Conservation (phyloP, 164 flowering plant species). For the Berberis thunbergii region DNA sequence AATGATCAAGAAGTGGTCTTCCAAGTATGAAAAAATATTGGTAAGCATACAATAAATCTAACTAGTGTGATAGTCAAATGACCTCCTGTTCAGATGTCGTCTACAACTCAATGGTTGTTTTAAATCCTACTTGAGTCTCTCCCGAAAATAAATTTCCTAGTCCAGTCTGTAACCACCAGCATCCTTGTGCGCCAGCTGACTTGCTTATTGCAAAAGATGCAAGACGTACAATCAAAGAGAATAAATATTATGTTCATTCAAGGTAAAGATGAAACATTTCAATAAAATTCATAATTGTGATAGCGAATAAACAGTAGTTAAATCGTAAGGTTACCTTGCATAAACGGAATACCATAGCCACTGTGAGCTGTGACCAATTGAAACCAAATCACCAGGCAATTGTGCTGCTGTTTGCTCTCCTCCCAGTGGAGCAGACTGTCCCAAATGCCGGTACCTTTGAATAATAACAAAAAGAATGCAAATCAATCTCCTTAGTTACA, state of each 20-base stretch:
- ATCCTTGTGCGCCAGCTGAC: constrained; percentile 95
- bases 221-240: background rate
- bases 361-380: constrained; percentile 80
- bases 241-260: too few species aligned
- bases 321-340: constrained; percentile 49
- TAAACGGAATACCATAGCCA: constrained; percentile 99
- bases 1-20: background rate
- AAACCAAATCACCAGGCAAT: constrained; percentile 96
- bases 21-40: background rate
- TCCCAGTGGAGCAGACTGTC: constrained; percentile 95
- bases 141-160: constrained; percentile 71
- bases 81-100: too few species aligned
- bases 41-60: background rate
- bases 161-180: constrained; percentile 84
- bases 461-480: background rate
- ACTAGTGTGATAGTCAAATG: background rate
- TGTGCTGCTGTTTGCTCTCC: constrained; percentile 95
- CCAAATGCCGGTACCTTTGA: constrained; percentile 73
- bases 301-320: background rate
- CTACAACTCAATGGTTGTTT: background rate
- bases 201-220: constrained; percentile 49
- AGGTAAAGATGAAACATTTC: too few species aligned
- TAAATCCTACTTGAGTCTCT: constrained; percentile 82
- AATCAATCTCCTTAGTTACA: background rate
- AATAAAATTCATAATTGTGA: background rate